Conservation (phyloP, 176 grass and related monocot species). For the Carex parvula region DNA sequence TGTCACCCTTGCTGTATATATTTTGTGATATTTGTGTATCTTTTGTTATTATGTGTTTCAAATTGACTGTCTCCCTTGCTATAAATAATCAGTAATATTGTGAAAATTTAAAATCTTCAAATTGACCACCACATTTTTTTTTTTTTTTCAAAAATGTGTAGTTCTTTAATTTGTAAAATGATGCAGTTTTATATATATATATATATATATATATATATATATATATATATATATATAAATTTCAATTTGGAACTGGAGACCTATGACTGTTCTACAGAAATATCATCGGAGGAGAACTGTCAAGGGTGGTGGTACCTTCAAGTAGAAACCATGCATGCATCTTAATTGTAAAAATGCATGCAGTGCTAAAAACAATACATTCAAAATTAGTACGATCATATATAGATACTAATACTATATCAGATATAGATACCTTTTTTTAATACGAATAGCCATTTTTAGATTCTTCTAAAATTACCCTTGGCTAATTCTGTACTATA, state of each 20-base stretch:
- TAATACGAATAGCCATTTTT: background rate
- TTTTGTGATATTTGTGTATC: background rate
- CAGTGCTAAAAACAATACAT: background rate
- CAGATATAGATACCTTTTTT: too few species aligned
- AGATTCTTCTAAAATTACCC: background rate
- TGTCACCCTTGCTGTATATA: background rate
- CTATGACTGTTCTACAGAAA: too few species aligned
- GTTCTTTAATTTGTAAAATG: too few species aligned
- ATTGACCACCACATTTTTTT: too few species aligned
- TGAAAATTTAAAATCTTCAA: background rate
- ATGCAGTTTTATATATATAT: too few species aligned
- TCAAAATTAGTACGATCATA: background rate
- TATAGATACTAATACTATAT: background rate
- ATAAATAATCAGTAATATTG: background rate
- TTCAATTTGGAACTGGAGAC: too few species aligned
- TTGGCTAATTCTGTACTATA: background rate
- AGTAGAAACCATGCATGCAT: background rate
- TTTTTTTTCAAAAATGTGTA: too few species aligned
- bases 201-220: too few species aligned
- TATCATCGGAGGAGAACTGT: too few species aligned
- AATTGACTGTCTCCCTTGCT: background rate
- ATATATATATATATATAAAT: too few species aligned
- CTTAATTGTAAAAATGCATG: background rate
- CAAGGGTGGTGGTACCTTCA: background rate
- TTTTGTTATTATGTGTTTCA: background rate